A percentile compares a stretch with the other conserved stretches of the same genome.
phyloP scores from a whole-genome alignment of 2,329 filamentous ascomycete genomes.

The Aspergillus flavus region DNA sequence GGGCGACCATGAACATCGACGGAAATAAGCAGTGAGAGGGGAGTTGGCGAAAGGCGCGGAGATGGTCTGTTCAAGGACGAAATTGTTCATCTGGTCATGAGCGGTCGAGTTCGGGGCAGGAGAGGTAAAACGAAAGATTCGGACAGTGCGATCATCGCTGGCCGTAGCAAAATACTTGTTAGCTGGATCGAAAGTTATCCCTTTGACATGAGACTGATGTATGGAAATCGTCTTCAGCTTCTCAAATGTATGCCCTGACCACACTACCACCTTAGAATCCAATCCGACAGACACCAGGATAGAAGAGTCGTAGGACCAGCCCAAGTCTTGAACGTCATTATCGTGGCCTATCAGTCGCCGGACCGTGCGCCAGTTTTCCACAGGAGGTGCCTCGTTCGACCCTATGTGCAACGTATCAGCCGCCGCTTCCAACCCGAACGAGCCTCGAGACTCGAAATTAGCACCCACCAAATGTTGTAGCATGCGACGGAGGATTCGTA shows the following conservation, averaged over 20 bases:
- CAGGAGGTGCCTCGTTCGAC: slow-evolving; percentile 84
- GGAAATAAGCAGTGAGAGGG: slow-evolving; percentile 94
- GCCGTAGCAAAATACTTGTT: slow-evolving; percentile 99
- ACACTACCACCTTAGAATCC: slow-evolving; percentile 97
- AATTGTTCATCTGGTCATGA: slow-evolving; percentile 96
- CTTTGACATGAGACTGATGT: slow-evolving; percentile 97
- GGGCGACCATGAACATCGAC: slow-evolving; percentile 94
- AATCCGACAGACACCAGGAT: slow-evolving; percentile 93
- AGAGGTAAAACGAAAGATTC: slow-evolving; percentile 92
- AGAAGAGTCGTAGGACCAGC: slow-evolving; percentile 95
- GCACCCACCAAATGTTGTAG: slow-evolving; percentile 74
- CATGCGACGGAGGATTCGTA: slow-evolving; percentile 73
- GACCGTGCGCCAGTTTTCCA: slow-evolving; percentile 97
- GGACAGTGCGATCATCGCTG: slow-evolving; percentile 94
- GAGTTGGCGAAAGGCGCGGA: slow-evolving; percentile 84
- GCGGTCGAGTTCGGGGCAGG: slow-evolving; percentile 88
- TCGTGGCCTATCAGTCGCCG: slow-evolving; percentile 93
- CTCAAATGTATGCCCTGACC: slow-evolving; percentile 97
- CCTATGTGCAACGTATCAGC: slow-evolving; percentile 48
- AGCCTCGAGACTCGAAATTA: not conserved
- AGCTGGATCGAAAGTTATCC: slow-evolving; percentile 96
- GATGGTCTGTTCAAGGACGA: slow-evolving; percentile 91
- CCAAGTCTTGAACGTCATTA: slow-evolving; percentile 96
- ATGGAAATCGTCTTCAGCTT: slow-evolving; percentile 92
- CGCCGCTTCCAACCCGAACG: not conserved